Evolutionary conservation across 352 stramenopile genomes (phyloP), one percentile per base, ranked within the genome.

Genomic region (Phytophthora pluvialis): DNA sequence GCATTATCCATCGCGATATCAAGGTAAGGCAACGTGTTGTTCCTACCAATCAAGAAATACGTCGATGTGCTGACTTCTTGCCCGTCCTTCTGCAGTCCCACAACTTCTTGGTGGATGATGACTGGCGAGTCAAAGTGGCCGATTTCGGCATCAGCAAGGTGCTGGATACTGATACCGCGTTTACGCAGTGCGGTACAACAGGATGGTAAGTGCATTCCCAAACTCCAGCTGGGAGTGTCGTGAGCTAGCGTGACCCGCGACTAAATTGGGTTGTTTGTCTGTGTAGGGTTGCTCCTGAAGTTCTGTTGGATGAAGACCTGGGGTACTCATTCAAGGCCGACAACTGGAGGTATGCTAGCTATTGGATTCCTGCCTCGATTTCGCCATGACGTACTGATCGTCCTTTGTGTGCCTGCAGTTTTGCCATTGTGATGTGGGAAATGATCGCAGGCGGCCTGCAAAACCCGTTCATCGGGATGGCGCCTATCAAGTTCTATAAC

Each of bases 61-160:
- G 21, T 2, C 21, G 35, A 55, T 33, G 12, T 38, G 16, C 33
- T 67, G n/a, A 60, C 10, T 39, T 50, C 53, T 44, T 44, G 13
- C 55, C 2, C 44, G 33, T 44, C 15, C 18, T 36, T 40, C 0
- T 58, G 21, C 16, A 96, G 88, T 95, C 86, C n/a, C 88, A 96
- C 64, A 96, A 96, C 63, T 90, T 96, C 42, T 77, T 96, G 31
- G 88, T 96, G 42, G 88, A 96, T 49, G 88, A 96, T 57, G 88
- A 96, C 60, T 96, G 88, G 88, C 83, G 88, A 50, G 88, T 95
- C 39, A 96, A 96, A 54, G 88, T 96, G 29, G 88, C 88, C 9
- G 88, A 96, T 55, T 96, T 96, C 66, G 88, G 88, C 13, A 96
- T 96, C 61, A 96, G 88, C 65, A 96, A 96, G 68, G 87, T 96